Base-by-base conservation (phyloP, 768 basidiomycete species). In the Asterophora lycoperdoides region DNA sequence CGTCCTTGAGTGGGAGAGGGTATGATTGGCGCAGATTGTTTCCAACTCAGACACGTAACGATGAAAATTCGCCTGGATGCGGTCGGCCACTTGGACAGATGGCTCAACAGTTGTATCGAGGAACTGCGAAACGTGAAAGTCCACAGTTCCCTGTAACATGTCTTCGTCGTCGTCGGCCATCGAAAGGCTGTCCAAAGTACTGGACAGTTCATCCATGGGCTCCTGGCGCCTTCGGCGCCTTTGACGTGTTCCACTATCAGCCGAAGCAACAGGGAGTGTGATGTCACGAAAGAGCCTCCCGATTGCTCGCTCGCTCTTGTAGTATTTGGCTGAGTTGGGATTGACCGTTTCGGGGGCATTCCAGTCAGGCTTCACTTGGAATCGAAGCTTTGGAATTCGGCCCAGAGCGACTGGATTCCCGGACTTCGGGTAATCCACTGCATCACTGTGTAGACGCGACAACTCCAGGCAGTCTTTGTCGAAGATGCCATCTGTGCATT, bases 391-490 rank as follows among this genome's bases (percentile, higher is more conserved):
- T 2, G 84, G 80, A 23, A 84, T 13, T 34, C 51, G 1, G 47
- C 30, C 17, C 64, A 60, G 5, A 66, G 59, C 37, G 11, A 79
- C 76, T 19, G 77, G 72, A 32, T 66, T 61, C 14, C 78, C 78
- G 18, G 74, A 78, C 62, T 84, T 84, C 0, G 81, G 79, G 55
- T 79, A 86, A 60, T 86, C 83, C 1, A 85, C 82, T 0, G 85
- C 85, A 45, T 78, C 66, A 30, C 79, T 83, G 56, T 85, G 82
- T 11, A 86, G 65, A 9, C 66, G 61, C 7, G 84, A 76, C 19
- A 89, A 67, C 35, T 51, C 65, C 9, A 77, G 35, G 61, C 85
- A 86, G 23, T 78, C 73, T 1, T 53, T 42, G 54, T 84, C 74
- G 38, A 76, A 67, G 32, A 83, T 80, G 0, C 72, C 71, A 4